Base-by-base conservation (phyloP, 352 stramenopile species). In the Globisporangium irregulare region DNA sequence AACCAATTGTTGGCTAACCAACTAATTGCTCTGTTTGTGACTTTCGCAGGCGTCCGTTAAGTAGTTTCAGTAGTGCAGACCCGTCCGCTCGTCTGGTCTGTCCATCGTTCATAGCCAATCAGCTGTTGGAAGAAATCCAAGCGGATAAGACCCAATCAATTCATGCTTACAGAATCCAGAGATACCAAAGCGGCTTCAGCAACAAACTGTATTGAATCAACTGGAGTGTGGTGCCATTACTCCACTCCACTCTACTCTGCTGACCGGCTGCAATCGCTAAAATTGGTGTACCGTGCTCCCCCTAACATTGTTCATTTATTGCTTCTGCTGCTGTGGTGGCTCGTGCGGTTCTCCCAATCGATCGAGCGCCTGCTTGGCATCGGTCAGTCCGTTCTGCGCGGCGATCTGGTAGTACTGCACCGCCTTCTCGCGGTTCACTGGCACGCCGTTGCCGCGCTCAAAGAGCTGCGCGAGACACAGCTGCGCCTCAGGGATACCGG, bases 391-490 rank as follows among this genome's bases (percentile, higher is more conserved):
- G 29, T 78, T 72, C 60, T 90, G 73, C 46, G 80, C 84, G 20
- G 86, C 88, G 36, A 83, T 65, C 57, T 88, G 79, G 62, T 94
- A 95, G 70, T 93, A 93, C 70, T 91, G 73, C 61, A 92, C 68
- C 3, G 88, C 88, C 66, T 94, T 95, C 15, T 68, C 69, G 12
- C 57, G 64, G 53, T 94, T 77, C 22, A 67, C 67, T 0, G 71
- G 59, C 25, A 94, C 71, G 48, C 81, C 84, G 12, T 82, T 68
- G 14, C 84, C 85, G 29, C 62, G 75, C 57, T 95, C 86, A 66
- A 91, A 92, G 59, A 93, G 75, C 70, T 92, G 84, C 22, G 77
- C 88, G 32, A 95, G 72, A 73, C 86, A 93, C 12, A 93, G 67
- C 64, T 93, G 88, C 58, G 86, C 88, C 58, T 90, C 75, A 1